Conservation (phyloP, 306 rosid genomes). For the Styphnolobium japonicum region DNA sequence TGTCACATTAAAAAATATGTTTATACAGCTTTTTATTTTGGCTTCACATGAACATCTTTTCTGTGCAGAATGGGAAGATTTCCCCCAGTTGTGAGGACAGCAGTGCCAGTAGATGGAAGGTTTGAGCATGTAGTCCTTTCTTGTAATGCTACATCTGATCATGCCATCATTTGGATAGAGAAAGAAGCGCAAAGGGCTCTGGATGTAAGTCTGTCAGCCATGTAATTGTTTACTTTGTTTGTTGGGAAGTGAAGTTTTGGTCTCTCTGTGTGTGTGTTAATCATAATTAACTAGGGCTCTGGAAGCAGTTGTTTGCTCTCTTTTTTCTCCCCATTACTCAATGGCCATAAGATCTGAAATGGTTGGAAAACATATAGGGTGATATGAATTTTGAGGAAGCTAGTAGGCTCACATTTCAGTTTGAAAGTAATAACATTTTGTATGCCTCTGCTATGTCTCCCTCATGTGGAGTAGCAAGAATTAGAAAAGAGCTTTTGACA, state of each 20-base stretch:
- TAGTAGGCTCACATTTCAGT: background rate
- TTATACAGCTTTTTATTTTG: background rate
- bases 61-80: conserved; percentile 71
- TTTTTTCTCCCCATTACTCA: background rate
- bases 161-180: conserved; percentile 93
- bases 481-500: background rate
- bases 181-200: conserved; percentile 83
- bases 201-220: conserved; percentile 51
- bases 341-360: background rate
- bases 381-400: background rate
- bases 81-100: conserved; percentile 90
- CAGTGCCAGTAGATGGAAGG: conserved; percentile 97
- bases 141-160: conserved; percentile 93
- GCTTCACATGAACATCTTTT: conserved; percentile 1
- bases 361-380: background rate
- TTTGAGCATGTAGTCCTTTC: conserved; percentile 94
- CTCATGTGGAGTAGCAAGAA: background rate
- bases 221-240: background rate
- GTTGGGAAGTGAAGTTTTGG: background rate
- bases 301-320: background rate
- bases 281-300: background rate
- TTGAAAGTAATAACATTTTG: background rate
- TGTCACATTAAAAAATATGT: background rate
- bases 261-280: background rate
- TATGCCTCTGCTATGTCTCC: background rate